These are phyloP conservation scores for Microsporum audouinii DNA, from an alignment of 2,329 filamentous ascomycete species.

Conservation along the genomic window DNA sequence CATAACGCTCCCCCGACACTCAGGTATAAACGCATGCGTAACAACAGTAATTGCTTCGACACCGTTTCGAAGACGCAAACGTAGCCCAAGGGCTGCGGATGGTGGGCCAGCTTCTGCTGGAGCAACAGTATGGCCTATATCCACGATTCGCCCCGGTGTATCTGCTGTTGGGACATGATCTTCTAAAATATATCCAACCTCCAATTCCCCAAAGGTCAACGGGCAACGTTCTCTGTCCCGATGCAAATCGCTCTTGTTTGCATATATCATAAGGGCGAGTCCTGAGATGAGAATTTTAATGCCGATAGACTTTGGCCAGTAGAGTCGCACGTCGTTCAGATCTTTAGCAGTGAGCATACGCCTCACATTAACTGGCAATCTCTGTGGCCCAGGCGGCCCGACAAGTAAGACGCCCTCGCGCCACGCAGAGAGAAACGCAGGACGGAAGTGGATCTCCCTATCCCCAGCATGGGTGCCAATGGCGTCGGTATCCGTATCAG, in stretches of 20 bases:
- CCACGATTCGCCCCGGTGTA: neutral
- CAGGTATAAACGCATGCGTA: neutral
- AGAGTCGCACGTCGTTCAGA: neutral
- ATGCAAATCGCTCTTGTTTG: neutral
- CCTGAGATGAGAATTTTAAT: neutral
- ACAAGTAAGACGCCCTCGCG: neutral
- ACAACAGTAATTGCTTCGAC: slow-evolving; percentile 5
- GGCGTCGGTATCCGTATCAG: neutral
- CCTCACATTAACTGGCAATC: neutral
- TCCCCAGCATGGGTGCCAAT: neutral
- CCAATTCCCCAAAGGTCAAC: neutral
- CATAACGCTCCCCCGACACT: neutral
- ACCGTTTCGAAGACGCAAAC: neutral
- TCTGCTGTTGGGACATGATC: neutral
- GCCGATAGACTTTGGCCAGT: neutral
- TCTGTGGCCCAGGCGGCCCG: neutral
- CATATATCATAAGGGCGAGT: neutral
- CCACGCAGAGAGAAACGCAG: neutral
- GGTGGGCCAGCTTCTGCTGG: neutral
- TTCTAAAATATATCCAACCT: neutral
- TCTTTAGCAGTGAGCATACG: neutral
- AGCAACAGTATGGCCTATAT: neutral
- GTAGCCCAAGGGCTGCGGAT: neutral
- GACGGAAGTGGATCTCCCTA: slow-evolving; percentile 1
- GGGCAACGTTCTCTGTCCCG: neutral